Conservation (phyloP, 345 rosid genomes). For the Citrus sinensis region DVS_A1.0 CM039167.1:27435501-27436000, state of each 20-base stretch:
- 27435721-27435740: conserved; percentile 1
- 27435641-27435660: not conserved
- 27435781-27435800: not conserved
- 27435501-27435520: too few relatives aligned
- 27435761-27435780: not conserved
- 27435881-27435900: too few relatives aligned
- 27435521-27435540: too few relatives aligned
- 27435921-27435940: not conserved
- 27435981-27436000: not conserved
- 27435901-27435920: too few relatives aligned
- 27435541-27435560: too few relatives aligned
- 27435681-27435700: not conserved
- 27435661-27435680: not conserved
- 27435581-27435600: too few relatives aligned
- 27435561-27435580: too few relatives aligned
- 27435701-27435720: conserved; percentile 1
- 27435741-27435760: not conserved
- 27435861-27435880: not conserved
- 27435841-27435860: conserved; percentile 10
- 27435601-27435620: too few relatives aligned
- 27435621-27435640: not conserved
- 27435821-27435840: conserved; percentile 31
- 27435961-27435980: conserved; percentile 17
- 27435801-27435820: not conserved
- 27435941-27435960: conserved; percentile 17